Evolutionary conservation across 306 rosid species (phyloP).

Genomic region (Cicer cuneatum): DNA sequence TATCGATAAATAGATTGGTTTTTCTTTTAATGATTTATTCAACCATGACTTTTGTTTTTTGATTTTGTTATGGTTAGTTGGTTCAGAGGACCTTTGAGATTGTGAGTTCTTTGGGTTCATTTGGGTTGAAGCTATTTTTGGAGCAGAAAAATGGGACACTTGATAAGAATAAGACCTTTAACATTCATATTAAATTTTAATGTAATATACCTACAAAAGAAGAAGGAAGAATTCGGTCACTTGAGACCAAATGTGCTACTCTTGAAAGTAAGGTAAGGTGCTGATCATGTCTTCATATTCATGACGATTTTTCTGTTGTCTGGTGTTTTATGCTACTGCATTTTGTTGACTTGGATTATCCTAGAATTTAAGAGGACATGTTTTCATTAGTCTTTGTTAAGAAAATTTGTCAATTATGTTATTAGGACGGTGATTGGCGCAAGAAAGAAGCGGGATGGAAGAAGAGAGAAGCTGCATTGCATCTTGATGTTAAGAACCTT

Average conservation of each 20-base stretch:
- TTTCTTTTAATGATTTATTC: too few relatives aligned
- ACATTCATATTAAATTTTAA: too few relatives aligned
- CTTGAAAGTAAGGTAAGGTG: conserved; percentile 70
- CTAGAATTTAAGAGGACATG: conserved; percentile 30
- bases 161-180: too few relatives aligned
- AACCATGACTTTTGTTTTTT: too few relatives aligned
- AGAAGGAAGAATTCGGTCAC: conserved; percentile 50
- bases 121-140: too few relatives aligned
- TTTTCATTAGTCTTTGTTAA: conserved; percentile 38
- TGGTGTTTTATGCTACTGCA: background rate
- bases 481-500: conserved; percentile 51
- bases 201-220: background rate
- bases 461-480: conserved; percentile 55
- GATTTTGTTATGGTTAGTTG: too few relatives aligned
- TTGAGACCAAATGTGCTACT: conserved; percentile 72
- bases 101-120: too few relatives aligned
- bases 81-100: too few relatives aligned
- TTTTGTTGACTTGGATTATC: conserved; percentile 15
- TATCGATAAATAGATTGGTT: too few relatives aligned
- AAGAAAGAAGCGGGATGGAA: conserved; percentile 69
- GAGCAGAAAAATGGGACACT: too few relatives aligned
- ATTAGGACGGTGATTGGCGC: conserved; percentile 64
- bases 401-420: conserved; percentile 26
- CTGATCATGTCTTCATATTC: background rate
- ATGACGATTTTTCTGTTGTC: background rate